Evolutionary conservation across 176 grass and related monocot species (phyloP), one percentile per base, ranked within the genome.

Genomic region (Lolium rigidum): DNA sequence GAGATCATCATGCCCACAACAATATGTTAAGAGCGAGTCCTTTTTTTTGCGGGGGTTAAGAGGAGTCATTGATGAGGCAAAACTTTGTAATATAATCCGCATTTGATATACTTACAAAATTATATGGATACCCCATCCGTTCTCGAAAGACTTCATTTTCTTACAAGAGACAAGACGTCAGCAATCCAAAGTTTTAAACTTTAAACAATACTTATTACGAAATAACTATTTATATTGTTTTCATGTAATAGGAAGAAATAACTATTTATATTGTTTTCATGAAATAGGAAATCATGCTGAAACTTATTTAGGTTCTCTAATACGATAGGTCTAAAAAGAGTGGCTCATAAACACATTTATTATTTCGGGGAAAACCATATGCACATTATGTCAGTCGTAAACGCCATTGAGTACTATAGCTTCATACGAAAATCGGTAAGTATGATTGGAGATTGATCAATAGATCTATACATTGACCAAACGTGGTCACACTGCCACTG

Each of bases 391-490:
- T 55, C 55, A 74, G 20, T 73, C 16, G 44, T 31, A 79, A 65
- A 54, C 5, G 52, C 75, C 41, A n/a, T 74, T 31, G 6, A 51
- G 66, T 80, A 43, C 35, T 65, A 79, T 39, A 39, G 65, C 16
- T 39, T 68, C 63, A 67, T 67, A 17, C 47, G 47, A 67, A 67
- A 41, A 41, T 41, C 6, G 39, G 6, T 6, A 41, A 41, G 39
- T 41, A 41, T 38, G 71, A 82, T n/a, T 52, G 51, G 21, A 70
- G 61, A 67, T 60, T 78, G 17, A 78, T 64, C 28, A 82, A 57
- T 52, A 54, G 28, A 70, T 82, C 83, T 47, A 10, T 51, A 60
- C 73, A 18, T 58, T 81, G 60, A 10, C 61, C 15, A 21, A 41
- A 61, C 49, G 11, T 77, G 78, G 60, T 37, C 69, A 86, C 70